Evolutionary conservation across 2,329 filamentous ascomycete species (phyloP).

Genomic region (Hypoxylon sp.): DNA sequence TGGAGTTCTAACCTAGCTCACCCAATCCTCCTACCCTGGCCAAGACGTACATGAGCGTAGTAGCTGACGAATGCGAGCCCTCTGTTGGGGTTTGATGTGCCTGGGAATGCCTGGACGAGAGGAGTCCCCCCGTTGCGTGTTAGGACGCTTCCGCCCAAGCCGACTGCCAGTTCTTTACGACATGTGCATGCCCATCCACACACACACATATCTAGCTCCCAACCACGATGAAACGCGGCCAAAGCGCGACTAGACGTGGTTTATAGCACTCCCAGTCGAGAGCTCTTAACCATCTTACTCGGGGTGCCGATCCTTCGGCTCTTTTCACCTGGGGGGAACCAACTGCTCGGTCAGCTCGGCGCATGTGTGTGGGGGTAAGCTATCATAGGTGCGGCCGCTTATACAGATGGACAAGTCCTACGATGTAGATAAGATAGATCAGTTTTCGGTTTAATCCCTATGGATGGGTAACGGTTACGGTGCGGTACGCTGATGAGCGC

Average conservation of each 20-base stretch:
- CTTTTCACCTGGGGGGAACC: constrained; percentile 1
- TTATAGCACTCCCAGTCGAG: not conserved
- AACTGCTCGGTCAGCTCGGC: constrained; percentile 3
- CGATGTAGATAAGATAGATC: constrained; percentile 2
- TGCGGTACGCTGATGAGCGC: constrained; percentile 9
- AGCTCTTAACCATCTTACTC: not conserved
- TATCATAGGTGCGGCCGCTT: constrained; percentile 5
- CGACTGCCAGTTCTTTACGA: not conserved
- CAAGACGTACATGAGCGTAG: not conserved
- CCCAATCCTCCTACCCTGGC: not conserved
- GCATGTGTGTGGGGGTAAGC: not conserved
- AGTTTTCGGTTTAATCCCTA: not conserved
- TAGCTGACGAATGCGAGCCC: not conserved
- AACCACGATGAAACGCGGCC: not conserved
- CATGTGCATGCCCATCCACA: not conserved
- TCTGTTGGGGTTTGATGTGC: not conserved
- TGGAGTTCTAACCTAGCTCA: not conserved
- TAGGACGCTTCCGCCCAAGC: not conserved
- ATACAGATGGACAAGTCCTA: not conserved
- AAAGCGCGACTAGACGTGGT: not conserved
- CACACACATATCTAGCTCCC: not conserved
- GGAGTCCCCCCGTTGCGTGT: not conserved
- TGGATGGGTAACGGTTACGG: no score
- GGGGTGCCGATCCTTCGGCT: constrained; percentile 1
- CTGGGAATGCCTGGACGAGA: not conserved